phyloP scores from a whole-genome alignment of 1,284 basidiomycete species.

The Omphalotus olearius region DNA sequence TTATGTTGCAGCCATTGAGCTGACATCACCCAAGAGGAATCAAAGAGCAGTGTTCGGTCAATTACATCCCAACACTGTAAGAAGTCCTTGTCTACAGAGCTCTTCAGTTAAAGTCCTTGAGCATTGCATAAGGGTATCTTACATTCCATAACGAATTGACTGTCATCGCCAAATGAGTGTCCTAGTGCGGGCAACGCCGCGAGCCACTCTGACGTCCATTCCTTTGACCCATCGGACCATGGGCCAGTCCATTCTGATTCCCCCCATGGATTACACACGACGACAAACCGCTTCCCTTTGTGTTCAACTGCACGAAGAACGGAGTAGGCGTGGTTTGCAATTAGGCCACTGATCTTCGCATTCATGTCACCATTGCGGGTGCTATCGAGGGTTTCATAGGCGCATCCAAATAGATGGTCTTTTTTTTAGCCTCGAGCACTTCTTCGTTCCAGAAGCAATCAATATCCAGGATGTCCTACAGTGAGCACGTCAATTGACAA shows the following conservation, averaged over 20 bases:
- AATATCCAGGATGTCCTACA: constrained; percentile 39
- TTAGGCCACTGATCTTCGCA: constrained; percentile 32
- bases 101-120: constrained; percentile 1
- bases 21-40: constrained; percentile 43
- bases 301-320: constrained; percentile 29
- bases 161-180: constrained; percentile 21
- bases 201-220: constrained; percentile 30
- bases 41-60: constrained; percentile 44
- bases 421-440: constrained; percentile 35
- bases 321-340: constrained; percentile 28
- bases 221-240: constrained; percentile 33
- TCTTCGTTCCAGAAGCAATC: constrained; percentile 42
- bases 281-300: constrained; percentile 28
- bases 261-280: constrained; percentile 32
- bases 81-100: constrained; percentile 41
- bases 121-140: not conserved
- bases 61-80: constrained; percentile 40
- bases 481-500: constrained; percentile 1
- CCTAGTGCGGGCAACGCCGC: constrained; percentile 21
- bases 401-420: constrained; percentile 45
- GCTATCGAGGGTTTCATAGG: constrained; percentile 31
- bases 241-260: constrained; percentile 30
- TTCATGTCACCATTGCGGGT: constrained; percentile 28
- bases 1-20: constrained; percentile 44
- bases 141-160: constrained; percentile 11